Percentiles rank a stretch among this genome's conserved stretches.
Conservation (phyloP, 805 yeast species). For the Wickerhamomyces bovis region DNA sequence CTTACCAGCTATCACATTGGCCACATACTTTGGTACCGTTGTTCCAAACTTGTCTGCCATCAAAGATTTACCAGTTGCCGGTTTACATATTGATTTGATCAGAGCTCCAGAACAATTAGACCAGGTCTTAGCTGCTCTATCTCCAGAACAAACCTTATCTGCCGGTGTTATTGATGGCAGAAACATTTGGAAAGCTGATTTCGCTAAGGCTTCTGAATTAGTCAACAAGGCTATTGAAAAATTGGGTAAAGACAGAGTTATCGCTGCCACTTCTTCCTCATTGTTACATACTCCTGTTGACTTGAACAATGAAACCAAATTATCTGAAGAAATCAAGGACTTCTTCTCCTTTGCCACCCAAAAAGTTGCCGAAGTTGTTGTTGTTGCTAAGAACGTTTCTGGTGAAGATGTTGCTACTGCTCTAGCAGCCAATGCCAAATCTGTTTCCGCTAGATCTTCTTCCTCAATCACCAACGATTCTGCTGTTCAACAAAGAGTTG, state of each 20-base stretch:
- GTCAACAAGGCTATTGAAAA: constrained; percentile 79
- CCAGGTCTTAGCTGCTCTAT: constrained; percentile 62
- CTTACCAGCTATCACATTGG: constrained; percentile 72
- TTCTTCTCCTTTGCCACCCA: constrained; percentile 99
- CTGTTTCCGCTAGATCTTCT: constrained; percentile 77
- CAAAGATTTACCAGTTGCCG: constrained; percentile 86
- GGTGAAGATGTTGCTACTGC: constrained; percentile 74
- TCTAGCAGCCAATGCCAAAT: constrained; percentile 80
- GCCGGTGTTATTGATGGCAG: constrained; percentile 98
- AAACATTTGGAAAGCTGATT: constrained; percentile 99
- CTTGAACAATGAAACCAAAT: constrained; percentile 84
- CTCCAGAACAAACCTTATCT: constrained; percentile 72
- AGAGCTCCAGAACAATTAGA: constrained; percentile 96
- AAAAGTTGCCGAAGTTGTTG: constrained; percentile 87
- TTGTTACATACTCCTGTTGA: constrained; percentile 98
- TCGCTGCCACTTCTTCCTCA: constrained; percentile 94
- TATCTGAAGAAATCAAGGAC: constrained; percentile 86
- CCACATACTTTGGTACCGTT: constrained; percentile 98
- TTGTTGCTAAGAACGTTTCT: constrained; percentile 80
- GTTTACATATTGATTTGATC: constrained; percentile 94
- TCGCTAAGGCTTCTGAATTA: constrained; percentile 74
- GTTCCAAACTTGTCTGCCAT: constrained; percentile 92
- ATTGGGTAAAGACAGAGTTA: constrained; percentile 80
- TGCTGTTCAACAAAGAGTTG: constrained; percentile 82
- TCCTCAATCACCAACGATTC: constrained; percentile 89